Evolutionary conservation across 225 moss, liverwort and hornwort genomes (phyloP).

Genomic region (Marchantia paleacea): DNA sequence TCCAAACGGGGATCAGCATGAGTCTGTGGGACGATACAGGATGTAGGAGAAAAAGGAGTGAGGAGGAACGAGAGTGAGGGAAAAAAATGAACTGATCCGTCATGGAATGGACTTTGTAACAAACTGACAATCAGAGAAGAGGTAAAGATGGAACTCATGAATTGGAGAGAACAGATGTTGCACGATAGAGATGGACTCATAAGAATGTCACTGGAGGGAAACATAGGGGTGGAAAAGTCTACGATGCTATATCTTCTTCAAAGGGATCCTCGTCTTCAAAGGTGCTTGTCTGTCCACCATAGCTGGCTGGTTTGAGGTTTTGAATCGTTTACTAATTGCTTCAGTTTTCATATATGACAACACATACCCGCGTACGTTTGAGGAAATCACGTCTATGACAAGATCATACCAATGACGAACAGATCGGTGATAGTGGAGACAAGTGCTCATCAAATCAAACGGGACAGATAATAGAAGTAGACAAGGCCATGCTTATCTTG

Average conservation of each 20-base stretch:
- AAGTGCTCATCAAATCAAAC: not conserved
- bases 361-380: not conserved
- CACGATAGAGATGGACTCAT: constrained; percentile 16
- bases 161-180: constrained; percentile 11
- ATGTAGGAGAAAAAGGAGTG: too few relatives aligned
- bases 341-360: not conserved
- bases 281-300: constrained; percentile 23
- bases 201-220: constrained; percentile 60
- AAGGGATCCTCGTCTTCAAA: constrained; percentile 46
- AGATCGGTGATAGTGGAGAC: not conserved
- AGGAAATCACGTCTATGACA: not conserved
- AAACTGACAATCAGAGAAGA: too few relatives aligned
- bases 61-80: too few relatives aligned
- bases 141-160: not conserved
- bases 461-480: not conserved
- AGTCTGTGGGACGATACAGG: too few relatives aligned
- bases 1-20: too few relatives aligned
- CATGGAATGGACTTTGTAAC: not conserved
- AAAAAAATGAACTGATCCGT: not conserved
- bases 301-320: not conserved
- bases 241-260: constrained; percentile 51
- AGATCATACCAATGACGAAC: not conserved
- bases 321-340: not conserved
- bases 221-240: constrained; percentile 61
- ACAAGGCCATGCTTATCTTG: not conserved